Conservation (phyloP, 306 rosid genomes). For the Cyclanthera cordifolia region DNA sequence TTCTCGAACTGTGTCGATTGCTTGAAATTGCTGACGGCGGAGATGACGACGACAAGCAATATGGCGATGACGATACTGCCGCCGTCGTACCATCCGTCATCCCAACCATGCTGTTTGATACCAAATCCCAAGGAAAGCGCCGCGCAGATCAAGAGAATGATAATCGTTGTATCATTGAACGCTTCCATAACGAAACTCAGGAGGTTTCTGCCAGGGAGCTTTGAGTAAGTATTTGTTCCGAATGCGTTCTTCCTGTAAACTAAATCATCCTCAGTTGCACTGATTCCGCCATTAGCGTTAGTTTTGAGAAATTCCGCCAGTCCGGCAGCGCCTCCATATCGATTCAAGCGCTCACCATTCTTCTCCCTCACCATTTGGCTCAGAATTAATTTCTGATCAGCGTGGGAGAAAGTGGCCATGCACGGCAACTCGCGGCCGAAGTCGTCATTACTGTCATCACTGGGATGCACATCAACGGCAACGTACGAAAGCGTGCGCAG, state of each 20-base stretch:
- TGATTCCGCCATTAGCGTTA: neutral
- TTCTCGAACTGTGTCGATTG: slow-evolving; percentile 20
- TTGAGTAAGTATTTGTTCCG: slow-evolving; percentile 5
- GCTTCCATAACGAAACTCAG: slow-evolving; percentile 15
- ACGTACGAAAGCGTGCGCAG: slow-evolving; percentile 15
- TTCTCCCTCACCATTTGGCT: slow-evolving; percentile 15
- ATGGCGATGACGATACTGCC: slow-evolving; percentile 17
- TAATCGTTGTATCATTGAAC: slow-evolving; percentile 11
- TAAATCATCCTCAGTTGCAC: neutral
- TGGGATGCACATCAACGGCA: neutral
- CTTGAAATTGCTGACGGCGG: slow-evolving; percentile 15
- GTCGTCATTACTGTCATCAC: no score
- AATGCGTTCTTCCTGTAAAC: neutral
- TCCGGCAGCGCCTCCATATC: slow-evolving; percentile 5
- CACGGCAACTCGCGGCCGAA: neutral
- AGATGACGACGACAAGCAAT: slow-evolving; percentile 12
- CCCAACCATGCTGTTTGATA: slow-evolving; percentile 20
- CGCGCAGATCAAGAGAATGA: slow-evolving; percentile 15
- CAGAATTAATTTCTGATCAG: slow-evolving; percentile 3
- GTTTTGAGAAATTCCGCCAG: neutral
- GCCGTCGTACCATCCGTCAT: slow-evolving; percentile 21
- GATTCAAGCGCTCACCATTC: neutral
- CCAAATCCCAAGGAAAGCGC: slow-evolving; percentile 15
- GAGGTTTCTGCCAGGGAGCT: slow-evolving; percentile 3
- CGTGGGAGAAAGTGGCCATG: neutral